A percentile compares a stretch with the other conserved stretches of the same genome.
These are phyloP conservation scores for Taphrina populina DNA, from an alignment of 1,139 yeast species.

Conservation along the genomic window DNA sequence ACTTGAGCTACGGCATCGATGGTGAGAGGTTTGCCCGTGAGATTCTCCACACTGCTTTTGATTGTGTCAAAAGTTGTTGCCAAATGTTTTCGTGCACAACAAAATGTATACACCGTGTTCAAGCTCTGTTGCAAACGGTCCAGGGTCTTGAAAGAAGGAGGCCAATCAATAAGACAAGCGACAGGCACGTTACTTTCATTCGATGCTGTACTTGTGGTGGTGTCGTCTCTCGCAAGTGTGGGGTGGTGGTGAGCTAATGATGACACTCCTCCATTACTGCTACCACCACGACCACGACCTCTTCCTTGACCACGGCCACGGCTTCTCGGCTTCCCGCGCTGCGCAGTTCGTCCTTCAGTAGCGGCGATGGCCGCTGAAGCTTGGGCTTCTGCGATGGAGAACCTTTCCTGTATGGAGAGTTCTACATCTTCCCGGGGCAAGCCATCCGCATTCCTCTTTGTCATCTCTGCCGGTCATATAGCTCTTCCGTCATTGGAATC, in stretches of 20 bases:
- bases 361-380: neutral
- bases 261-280: conserved; percentile 2
- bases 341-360: neutral
- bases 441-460: neutral
- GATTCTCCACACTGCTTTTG: conserved; percentile 51
- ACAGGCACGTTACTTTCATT: conserved; percentile 13
- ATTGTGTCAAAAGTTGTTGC: conserved; percentile 54
- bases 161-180: conserved; percentile 22
- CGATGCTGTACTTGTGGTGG: conserved; percentile 11
- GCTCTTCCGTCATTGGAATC: no score
- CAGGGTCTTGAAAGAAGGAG: conserved; percentile 23
- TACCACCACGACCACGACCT: conserved; percentile 22
- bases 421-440: neutral
- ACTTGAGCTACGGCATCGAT: conserved; percentile 62
- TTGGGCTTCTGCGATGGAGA: conserved; percentile 1
- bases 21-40: conserved; percentile 36
- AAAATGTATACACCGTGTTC: conserved; percentile 56
- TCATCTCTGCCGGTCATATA: no score
- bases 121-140: conserved; percentile 40
- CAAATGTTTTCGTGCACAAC: conserved; percentile 56
- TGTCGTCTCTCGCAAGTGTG: conserved; percentile 4
- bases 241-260: conserved; percentile 10
- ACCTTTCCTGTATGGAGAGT: conserved; percentile 8
- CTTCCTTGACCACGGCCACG: conserved; percentile 27
- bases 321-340: neutral